phyloP scores from a whole-genome alignment of 306 rosid species.

The Rosa chinensis region DNA sequence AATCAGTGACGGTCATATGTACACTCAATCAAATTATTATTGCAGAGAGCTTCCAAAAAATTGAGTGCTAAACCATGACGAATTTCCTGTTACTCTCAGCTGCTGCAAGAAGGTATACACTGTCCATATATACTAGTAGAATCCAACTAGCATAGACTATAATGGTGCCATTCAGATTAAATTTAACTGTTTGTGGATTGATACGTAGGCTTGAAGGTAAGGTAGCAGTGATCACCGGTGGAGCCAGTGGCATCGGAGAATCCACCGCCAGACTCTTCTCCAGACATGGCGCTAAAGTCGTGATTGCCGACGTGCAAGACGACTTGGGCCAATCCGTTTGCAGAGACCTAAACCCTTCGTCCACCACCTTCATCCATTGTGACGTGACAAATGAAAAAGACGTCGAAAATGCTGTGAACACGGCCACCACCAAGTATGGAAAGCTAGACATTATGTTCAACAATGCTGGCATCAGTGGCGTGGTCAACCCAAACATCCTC shows the following conservation, averaged over 20 bases:
- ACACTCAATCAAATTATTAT: not conserved
- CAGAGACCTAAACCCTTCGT: slow-evolving; percentile 2
- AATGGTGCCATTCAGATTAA: too few species aligned
- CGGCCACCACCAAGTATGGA: slow-evolving; percentile 34
- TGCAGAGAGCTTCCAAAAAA: not conserved
- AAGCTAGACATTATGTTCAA: slow-evolving; percentile 48
- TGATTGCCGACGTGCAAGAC: slow-evolving; percentile 54
- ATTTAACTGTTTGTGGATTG: too few species aligned
- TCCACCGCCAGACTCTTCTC: slow-evolving; percentile 43
- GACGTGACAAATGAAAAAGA: slow-evolving; percentile 47
- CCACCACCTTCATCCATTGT: slow-evolving; percentile 41
- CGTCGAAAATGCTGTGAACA: slow-evolving; percentile 25
- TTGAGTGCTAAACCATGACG: too few species aligned
- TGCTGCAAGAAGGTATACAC: too few species aligned
- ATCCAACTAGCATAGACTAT: not conserved
- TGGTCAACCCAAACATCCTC: slow-evolving; percentile 16
- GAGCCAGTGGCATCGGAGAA: slow-evolving; percentile 57
- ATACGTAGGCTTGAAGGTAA: slow-evolving; percentile 53
- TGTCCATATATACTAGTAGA: not conserved
- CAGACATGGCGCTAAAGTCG: slow-evolving; percentile 46
- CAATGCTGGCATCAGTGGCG: slow-evolving; percentile 15
- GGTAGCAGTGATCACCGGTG: slow-evolving; percentile 55
- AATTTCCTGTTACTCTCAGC: too few species aligned
- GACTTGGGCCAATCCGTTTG: slow-evolving; percentile 33
- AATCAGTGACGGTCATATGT: too few species aligned